Evolutionary conservation across 768 basidiomycete genomes (phyloP), one percentile per base, ranked within the genome.

Genomic region (Auricularia cornea): DNA sequence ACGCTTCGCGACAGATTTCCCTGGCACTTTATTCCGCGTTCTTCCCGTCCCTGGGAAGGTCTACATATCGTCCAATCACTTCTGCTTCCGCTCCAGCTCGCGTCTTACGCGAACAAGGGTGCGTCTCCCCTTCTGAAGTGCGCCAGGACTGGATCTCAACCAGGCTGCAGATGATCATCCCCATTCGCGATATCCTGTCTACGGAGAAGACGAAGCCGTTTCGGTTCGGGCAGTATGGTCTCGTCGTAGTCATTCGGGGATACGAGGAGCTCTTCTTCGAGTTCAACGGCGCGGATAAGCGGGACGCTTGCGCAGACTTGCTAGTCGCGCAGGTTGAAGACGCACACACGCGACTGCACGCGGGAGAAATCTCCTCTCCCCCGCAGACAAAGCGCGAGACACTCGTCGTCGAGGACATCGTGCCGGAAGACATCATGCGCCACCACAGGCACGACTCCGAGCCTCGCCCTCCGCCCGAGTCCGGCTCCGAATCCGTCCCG

Each of bases 231-330:
- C 93, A 94, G 70, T 84, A 89, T 69, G 96, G 96, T 30, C 82
- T 98, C 23, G 85, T 91, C 38, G 80, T 98, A 62, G 88, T 98
- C 61, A 86, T 99, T 68, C 92, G 90, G 69, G 96, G 96, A 0
- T 94, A 98, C 71, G 96, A 99, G 75, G 96, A 99, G 72, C 80
- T 98, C 11, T 99, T 99, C 79, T 90, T 98, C 69, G 97, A 99
- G 74, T 96, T 99, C 72, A 80, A 82, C 48, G 85, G 87, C 23
- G 84, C 88, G 63, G 88, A 91, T 62, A 87, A 91, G 66, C 85
- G 96, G 28, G 81, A 88, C 66, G 85, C 87, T 1, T 94, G 95
- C 70, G 83, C 90, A 23, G 73, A 73, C 14, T 78, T 95, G 23
- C 77, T 99, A 54, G 86, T 94, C 67, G 80, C 81, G 29, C 92